phyloP scores from a whole-genome alignment of 148 eudicot species.

The Vaccinium myrtillus region DNA sequence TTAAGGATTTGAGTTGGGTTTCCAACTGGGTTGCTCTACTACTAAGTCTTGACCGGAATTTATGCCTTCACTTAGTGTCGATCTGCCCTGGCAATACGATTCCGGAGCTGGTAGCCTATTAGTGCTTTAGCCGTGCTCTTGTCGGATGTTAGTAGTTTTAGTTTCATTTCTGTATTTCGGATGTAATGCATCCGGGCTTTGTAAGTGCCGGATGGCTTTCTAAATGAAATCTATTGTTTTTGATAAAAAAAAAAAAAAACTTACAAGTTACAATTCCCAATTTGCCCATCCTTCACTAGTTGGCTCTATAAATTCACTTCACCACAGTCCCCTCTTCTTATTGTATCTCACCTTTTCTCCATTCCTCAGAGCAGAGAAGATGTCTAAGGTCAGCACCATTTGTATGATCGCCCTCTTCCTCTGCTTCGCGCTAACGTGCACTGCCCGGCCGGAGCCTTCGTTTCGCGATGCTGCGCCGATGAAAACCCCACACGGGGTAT shows the following conservation, averaged over 20 bases:
- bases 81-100: too few relatives aligned
- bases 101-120: too few relatives aligned
- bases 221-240: too few relatives aligned
- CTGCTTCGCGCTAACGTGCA: constrained; percentile 12
- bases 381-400: constrained; percentile 31
- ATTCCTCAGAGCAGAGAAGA: constrained; percentile 7
- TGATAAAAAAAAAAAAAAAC: background rate
- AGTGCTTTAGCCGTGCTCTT: too few relatives aligned
- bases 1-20: too few relatives aligned
- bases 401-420: constrained; percentile 32
- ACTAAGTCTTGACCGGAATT: too few relatives aligned
- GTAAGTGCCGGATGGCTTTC: too few relatives aligned
- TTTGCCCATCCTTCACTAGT: background rate
- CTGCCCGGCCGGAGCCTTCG: constrained; percentile 31
- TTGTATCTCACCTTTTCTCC: background rate
- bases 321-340: background rate
- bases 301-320: constrained; percentile 16
- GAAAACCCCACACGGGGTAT: constrained; percentile 27
- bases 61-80: too few relatives aligned
- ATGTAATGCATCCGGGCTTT: too few relatives aligned
- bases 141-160: too few relatives aligned
- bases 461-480: constrained; percentile 23
- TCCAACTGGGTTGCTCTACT: too few relatives aligned
- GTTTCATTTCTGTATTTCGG: too few relatives aligned
- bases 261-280: background rate